Conservation (phyloP, 805 yeast genomes). For the Sungouiozyma ichnusensis region DNA sequence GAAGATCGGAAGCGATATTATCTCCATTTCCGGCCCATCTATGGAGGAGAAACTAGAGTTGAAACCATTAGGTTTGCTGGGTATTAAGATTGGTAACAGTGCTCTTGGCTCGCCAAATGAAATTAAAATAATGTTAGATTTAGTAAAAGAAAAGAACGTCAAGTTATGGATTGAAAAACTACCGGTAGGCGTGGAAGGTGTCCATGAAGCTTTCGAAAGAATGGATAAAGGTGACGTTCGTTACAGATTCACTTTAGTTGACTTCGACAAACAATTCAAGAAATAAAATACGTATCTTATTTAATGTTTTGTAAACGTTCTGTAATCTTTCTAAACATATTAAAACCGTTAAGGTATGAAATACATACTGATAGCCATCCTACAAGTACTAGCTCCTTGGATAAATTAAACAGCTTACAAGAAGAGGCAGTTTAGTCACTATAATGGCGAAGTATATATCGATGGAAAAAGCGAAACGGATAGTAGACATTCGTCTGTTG, state of each 20-base stretch:
- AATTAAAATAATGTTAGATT: conserved; percentile 36
- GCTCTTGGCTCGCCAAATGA: conserved; percentile 38
- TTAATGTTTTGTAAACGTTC: too few relatives aligned
- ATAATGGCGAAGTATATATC: too few relatives aligned
- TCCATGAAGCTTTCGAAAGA: conserved; percentile 37
- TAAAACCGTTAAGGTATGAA: too few relatives aligned
- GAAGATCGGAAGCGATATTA: conserved; percentile 30
- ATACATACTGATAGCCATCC: too few relatives aligned
- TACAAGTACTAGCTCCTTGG: too few relatives aligned
- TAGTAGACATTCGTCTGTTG: too few relatives aligned
- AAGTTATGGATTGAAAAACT: conserved; percentile 44
- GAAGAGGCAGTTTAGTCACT: too few relatives aligned
- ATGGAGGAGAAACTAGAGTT: conserved; percentile 8
- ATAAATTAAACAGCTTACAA: too few relatives aligned
- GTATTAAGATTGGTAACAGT: conserved; percentile 26
- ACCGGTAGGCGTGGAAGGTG: conserved; percentile 36
- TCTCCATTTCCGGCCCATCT: conserved; percentile 20
- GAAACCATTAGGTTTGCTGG: conserved; percentile 11
- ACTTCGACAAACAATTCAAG: conserved; percentile 32
- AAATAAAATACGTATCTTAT: too few relatives aligned
- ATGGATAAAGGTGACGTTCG: conserved; percentile 41
- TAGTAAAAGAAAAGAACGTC: conserved; percentile 38
- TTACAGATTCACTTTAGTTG: conserved; percentile 44
- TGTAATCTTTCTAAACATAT: too few relatives aligned
- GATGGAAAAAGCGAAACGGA: too few relatives aligned